These are phyloP conservation scores for Triticum turgidum DNA, from an alignment of 176 grass and related monocot species.

Conservation along the genomic window DNA sequence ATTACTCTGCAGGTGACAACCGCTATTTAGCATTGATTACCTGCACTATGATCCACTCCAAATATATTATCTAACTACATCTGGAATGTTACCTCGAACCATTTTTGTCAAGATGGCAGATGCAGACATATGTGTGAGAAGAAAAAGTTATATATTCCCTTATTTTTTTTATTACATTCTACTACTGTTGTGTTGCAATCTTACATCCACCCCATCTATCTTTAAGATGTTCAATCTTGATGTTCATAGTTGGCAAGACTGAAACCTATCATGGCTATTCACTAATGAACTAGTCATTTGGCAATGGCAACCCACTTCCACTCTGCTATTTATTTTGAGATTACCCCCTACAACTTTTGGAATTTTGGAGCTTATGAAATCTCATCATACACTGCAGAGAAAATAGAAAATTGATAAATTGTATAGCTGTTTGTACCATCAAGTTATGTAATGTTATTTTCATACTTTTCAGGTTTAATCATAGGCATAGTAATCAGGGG, in stretches of 20 bases:
- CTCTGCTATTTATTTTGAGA: background rate
- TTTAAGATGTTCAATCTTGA: background rate
- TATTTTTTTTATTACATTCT: background rate
- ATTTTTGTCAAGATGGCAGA: background rate
- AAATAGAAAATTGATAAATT: background rate
- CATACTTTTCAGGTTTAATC: slow-evolving; percentile 28
- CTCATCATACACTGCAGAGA: background rate
- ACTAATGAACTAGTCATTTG: background rate
- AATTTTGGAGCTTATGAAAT: background rate
- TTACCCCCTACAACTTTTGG: background rate
- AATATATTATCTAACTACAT: background rate
- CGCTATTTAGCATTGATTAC: background rate
- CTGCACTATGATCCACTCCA: background rate
- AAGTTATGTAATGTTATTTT: background rate
- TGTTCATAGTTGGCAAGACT: background rate
- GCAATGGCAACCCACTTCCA: background rate
- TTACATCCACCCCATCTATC: background rate
- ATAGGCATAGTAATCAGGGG: slow-evolving; percentile 37
- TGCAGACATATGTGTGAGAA: background rate
- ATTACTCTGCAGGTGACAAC: background rate
- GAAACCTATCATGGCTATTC: background rate
- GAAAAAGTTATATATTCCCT: background rate
- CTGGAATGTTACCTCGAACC: background rate
- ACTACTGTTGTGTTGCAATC: background rate
- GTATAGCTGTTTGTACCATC: background rate